phyloP scores from a whole-genome alignment of 2,329 filamentous ascomycete genomes.

The Ophiocordyceps robertsii region DNA sequence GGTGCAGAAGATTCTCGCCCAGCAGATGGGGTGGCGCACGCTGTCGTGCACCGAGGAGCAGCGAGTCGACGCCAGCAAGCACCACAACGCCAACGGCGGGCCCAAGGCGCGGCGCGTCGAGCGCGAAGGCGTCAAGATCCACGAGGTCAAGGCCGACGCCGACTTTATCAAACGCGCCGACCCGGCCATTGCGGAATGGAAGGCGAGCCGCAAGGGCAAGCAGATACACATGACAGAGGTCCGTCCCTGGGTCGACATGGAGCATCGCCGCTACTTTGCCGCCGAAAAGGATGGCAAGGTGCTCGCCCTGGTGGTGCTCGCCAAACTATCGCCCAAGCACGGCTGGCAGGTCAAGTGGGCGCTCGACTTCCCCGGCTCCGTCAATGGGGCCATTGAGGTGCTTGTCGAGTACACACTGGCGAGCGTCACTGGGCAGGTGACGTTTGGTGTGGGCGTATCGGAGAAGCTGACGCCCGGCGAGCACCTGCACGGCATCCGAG shows the following conservation, averaged over 20 bases:
- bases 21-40: constrained; percentile 74
- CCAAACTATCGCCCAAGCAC: constrained; percentile 64
- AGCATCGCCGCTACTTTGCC: constrained; percentile 77
- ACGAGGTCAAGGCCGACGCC: constrained; percentile 55
- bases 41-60: constrained; percentile 83
- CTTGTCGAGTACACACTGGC: constrained; percentile 59
- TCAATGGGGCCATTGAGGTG: constrained; percentile 78
- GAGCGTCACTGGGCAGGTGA: constrained; percentile 44
- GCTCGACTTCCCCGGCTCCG: constrained; percentile 79
- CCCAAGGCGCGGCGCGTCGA: constrained; percentile 72
- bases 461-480: constrained; percentile 63
- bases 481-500: constrained; percentile 66
- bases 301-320: constrained; percentile 66
- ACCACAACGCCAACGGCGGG: constrained; percentile 45
- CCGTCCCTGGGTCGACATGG: constrained; percentile 71
- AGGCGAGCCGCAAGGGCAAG: constrained; percentile 61
- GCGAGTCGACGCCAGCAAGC: constrained; percentile 65
- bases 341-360: constrained; percentile 95
- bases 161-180: constrained; percentile 60
- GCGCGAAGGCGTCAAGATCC: constrained; percentile 70
- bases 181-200: constrained; percentile 65
- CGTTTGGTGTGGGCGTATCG: constrained; percentile 76
- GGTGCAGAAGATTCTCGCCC: constrained; percentile 66
- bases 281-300: constrained; percentile 64
- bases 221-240: constrained; percentile 89